Evolutionary conservation across 495 filamentous ascomycete species (phyloP), one percentile per base, ranked within the genome.

Genomic region (Penicillium pulvis): DNA sequence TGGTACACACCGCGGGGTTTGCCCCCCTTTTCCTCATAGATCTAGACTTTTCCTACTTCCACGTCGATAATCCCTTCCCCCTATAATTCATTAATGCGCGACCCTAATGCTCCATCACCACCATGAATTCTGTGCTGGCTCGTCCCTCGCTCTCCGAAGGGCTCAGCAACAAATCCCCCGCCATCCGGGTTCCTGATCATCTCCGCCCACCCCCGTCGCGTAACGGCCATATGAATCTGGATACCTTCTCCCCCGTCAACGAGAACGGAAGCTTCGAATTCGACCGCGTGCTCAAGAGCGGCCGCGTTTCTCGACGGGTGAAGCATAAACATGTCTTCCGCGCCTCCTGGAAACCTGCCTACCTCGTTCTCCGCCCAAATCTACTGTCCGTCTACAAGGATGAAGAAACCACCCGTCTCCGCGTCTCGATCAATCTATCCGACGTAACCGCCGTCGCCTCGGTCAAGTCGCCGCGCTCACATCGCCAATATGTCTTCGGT

Each of bases 231-330:
- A 70, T 88, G 46, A 83, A 80, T 58, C 67, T 85, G 12, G 85
- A 97, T 56, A 81, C 83, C 10, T 85, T 86, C 65, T 89, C 86
- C 16, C 90, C 91, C 7, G 91, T 98, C 58, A 94, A 96, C 65
- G 90, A 97, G 72, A 92, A 97, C 68, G 94, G 94, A 36, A 91
- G 90, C 68, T 98, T 96, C 71, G 92, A 91, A 64, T 94, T 95
- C 66, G 94, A 98, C 69, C 86, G 92, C 16, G 90, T 97, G 42
- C 75, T 98, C 65, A 97, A 96, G 74, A 85, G 86, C 49, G 93
- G 93, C 20, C 88, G 85, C 64, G 87, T 96, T 41, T 81, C 85
- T 62, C 96, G 95, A 71, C 85, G 93, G 35, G 93, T 91, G 12
- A 87, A 91, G 53, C 96, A 94, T 76, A 97, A 93, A 51, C 97